Evolutionary conservation across 208 protist species (phyloP), one percentile per base, ranked within the genome.

Genomic region (Trypanosoma boissoni): DNA sequence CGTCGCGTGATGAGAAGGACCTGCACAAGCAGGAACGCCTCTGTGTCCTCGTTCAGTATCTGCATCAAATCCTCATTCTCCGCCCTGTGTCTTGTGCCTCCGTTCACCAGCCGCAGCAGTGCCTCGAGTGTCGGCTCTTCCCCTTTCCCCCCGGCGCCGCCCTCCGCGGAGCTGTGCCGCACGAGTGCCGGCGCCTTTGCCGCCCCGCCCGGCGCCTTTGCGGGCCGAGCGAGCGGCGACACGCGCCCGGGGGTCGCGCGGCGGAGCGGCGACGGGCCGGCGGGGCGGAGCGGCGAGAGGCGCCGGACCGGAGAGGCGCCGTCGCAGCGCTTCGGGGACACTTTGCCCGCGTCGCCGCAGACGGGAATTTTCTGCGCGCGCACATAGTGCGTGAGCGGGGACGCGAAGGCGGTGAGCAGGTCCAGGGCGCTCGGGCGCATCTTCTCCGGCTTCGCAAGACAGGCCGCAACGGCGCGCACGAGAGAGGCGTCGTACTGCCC

Each of bases 361-460:
- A 90, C 73, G 3, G 76, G 76, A 26, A 90, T 80, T 4, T 65
- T 28, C 12, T 76, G 52, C 24, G 18, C 56, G 5, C 53, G 53
- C 28, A 91, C 74, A 46, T 65, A 80, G 0, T 6, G 37, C 0
- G 73, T 61, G 26, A 91, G 56, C 1, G 64, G 62, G 2, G 68
- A 64, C 42, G 54, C 57, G 46, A 91, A 58, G 42, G 42, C 31
- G 6, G 76, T 76, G 18, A 92, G 73, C 8, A 88, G 48, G 18
- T 88, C 74, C 41, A 64, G 83, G 12, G 85, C 81, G 21, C 70
- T 76, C 2, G 79, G 78, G 0, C 85, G 78, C 10, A 52, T 41
- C 24, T 14, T 36, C 68, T 92, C 85, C 26, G 58, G 53, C 70
- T 92, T 92, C 24, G 56, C 42, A 1, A 92, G 78, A 32, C 85